Evolutionary conservation across 169 alveolate genomes (phyloP).

Genomic region (Condylostoma magnum): DNA sequence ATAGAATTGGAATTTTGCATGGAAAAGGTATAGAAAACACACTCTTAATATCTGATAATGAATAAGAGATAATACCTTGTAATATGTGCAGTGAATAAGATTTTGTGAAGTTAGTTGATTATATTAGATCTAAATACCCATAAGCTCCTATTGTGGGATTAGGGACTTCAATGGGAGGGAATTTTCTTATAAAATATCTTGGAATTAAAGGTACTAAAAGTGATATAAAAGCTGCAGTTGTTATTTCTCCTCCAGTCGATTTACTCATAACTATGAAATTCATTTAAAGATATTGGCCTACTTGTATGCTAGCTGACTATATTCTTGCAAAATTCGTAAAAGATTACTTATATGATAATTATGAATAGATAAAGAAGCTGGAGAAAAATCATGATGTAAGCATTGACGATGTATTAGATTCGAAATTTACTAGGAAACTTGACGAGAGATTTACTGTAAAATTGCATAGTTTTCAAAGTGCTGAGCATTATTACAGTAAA

Average conservation of each 20-base stretch:
- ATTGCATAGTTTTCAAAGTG: background rate
- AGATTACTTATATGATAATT: background rate
- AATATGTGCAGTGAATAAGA: background rate
- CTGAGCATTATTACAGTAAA: conserved; percentile 10
- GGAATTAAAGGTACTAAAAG: background rate
- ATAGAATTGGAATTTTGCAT: conserved; percentile 4
- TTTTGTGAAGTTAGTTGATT: background rate
- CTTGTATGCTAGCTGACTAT: background rate
- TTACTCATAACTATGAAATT: background rate
- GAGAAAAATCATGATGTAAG: background rate
- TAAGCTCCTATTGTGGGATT: conserved; percentile 10
- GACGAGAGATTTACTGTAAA: conserved; percentile 10
- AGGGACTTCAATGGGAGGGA: conserved; percentile 31
- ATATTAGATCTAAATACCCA: background rate
- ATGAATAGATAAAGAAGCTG: background rate
- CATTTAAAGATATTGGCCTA: background rate
- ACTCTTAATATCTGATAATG: background rate
- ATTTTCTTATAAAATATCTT: background rate
- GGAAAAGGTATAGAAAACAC: conserved; percentile 20
- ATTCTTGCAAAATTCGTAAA: background rate
- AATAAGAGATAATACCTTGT: background rate
- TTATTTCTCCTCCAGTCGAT: conserved; percentile 22
- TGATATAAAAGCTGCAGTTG: conserved; percentile 16
- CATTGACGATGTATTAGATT: background rate
- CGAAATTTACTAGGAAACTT: background rate